Evolutionary conservation across 495 filamentous ascomycete genomes (phyloP).

Genomic region (Diplogelasinospora grovesii): DNA sequence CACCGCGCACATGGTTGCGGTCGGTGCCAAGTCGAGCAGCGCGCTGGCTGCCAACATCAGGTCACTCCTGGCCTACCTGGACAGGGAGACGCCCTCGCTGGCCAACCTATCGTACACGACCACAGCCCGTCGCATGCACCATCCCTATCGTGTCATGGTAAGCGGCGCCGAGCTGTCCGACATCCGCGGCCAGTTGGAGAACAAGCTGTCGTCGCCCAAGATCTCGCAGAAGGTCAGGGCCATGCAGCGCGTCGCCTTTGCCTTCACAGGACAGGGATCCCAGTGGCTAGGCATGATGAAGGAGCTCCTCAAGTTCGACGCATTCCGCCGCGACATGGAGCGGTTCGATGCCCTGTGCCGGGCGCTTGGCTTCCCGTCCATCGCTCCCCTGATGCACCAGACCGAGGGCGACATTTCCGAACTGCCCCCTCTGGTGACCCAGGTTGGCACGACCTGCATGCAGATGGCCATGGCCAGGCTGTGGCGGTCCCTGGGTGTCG

Average conservation of each 20-base stretch:
- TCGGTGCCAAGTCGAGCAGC: conserved; percentile 46
- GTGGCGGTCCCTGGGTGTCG: conserved; percentile 68
- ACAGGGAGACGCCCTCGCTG: conserved; percentile 28
- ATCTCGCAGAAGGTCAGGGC: conserved; percentile 25
- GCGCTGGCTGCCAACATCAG: conserved; percentile 41
- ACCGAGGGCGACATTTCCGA: conserved; percentile 45
- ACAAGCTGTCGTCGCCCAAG: conserved; percentile 3
- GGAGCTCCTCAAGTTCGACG: conserved; percentile 53
- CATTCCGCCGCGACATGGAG: conserved; percentile 59
- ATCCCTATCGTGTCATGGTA: conserved; percentile 67
- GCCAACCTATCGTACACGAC: conserved; percentile 9
- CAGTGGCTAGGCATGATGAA: conserved; percentile 58
- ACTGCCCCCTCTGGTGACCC: conserved; percentile 65
- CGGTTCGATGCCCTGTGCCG: conserved; percentile 60
- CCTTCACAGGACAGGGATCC: conserved; percentile 63
- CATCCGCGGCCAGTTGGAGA: conserved; percentile 54
- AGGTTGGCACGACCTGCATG: conserved; percentile 65
- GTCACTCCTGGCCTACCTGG: conserved; percentile 36
- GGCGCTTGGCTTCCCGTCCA: conserved; percentile 59
- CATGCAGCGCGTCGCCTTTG: conserved; percentile 44
- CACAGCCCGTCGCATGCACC: conserved; percentile 31
- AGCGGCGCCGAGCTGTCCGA: conserved; percentile 57
- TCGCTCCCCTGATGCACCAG: conserved; percentile 55
- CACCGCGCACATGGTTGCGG: conserved; percentile 39
- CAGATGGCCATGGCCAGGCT: conserved; percentile 75